Percentiles rank a stretch among this genome's conserved stretches.
Conservation (phyloP, 2,329 filamentous ascomycete species). For the Juglanconis juglandina region DNA sequence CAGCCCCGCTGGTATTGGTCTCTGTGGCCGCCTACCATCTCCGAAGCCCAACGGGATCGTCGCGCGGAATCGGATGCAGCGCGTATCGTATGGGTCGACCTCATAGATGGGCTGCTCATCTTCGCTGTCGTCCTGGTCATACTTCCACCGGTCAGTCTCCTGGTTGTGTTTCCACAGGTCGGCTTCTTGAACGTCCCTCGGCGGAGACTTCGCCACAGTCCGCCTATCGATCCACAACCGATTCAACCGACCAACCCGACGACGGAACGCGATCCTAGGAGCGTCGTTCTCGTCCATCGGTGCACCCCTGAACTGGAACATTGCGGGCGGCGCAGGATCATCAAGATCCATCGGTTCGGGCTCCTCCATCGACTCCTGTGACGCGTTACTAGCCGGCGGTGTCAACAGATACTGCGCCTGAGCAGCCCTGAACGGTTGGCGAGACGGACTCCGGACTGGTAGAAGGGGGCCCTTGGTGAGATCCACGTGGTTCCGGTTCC, state of each 20-base stretch:
- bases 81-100: slow-evolving; percentile 66
- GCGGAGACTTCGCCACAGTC: slow-evolving; percentile 53
- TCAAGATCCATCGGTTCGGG: slow-evolving; percentile 50
- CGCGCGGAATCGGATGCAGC: slow-evolving; percentile 59
- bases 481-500: slow-evolving; percentile 89
- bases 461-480: slow-evolving; percentile 81
- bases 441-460: slow-evolving; percentile 64
- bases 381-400: slow-evolving; percentile 52
- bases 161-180: slow-evolving; percentile 27
- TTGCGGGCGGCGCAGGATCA: slow-evolving; percentile 34
- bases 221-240: slow-evolving; percentile 86
- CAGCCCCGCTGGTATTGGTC: slow-evolving; percentile 29
- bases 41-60: slow-evolving; percentile 47
- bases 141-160: slow-evolving; percentile 73
- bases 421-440: slow-evolving; percentile 65
- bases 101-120: slow-evolving; percentile 72
- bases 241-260: slow-evolving; percentile 79
- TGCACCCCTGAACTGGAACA: slow-evolving; percentile 46
- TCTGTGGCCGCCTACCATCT: slow-evolving; percentile 29
- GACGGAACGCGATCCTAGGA: slow-evolving; percentile 66
- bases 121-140: slow-evolving; percentile 80
- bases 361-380: slow-evolving; percentile 43
- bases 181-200: slow-evolving; percentile 35
- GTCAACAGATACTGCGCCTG: slow-evolving; percentile 70
- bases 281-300: slow-evolving; percentile 36